phyloP scores from a whole-genome alignment of 164 flowering plant genomes.

The Aristolochia californica region DNA sequence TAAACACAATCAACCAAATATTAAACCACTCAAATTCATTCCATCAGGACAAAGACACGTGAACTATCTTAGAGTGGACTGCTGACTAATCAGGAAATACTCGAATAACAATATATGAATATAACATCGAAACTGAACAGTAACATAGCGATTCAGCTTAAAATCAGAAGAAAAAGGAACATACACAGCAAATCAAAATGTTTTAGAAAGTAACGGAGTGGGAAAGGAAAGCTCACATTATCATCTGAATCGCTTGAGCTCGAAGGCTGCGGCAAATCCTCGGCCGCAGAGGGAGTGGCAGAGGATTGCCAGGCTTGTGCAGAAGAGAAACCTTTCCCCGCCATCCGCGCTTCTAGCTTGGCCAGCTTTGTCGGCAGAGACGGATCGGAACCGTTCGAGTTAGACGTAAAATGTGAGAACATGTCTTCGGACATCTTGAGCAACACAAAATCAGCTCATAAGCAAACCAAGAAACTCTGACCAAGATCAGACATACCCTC shows the following conservation, averaged over 20 bases:
- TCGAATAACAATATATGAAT: too few relatives aligned
- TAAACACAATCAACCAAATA: too few relatives aligned
- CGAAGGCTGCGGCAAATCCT: constrained; percentile 28
- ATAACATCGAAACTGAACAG: too few relatives aligned
- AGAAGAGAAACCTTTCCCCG: constrained; percentile 48
- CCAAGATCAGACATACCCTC: constrained; percentile 13
- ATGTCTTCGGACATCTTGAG: constrained; percentile 70
- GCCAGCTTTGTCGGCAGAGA: constrained; percentile 81
- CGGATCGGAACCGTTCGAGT: constrained; percentile 85
- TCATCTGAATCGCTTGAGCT: constrained; percentile 73
- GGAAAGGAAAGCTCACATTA: constrained; percentile 39
- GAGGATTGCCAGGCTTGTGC: constrained; percentile 22
- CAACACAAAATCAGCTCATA: not conserved
- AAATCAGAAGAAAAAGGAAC: not conserved
- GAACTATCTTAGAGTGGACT: too few relatives aligned
- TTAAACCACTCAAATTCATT: too few relatives aligned
- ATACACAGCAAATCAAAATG: not conserved
- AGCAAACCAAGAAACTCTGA: not conserved
- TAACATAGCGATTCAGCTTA: not conserved
- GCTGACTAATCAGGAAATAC: too few relatives aligned
- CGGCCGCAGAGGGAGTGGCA: constrained; percentile 31
- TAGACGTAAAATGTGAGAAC: constrained; percentile 70
- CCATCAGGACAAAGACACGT: too few relatives aligned
- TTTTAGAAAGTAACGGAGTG: not conserved
- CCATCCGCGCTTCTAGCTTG: constrained; percentile 93